Evolutionary conservation across 352 stramenopile genomes (phyloP).

Genomic region (Globisporangium paroecandrum): DNA sequence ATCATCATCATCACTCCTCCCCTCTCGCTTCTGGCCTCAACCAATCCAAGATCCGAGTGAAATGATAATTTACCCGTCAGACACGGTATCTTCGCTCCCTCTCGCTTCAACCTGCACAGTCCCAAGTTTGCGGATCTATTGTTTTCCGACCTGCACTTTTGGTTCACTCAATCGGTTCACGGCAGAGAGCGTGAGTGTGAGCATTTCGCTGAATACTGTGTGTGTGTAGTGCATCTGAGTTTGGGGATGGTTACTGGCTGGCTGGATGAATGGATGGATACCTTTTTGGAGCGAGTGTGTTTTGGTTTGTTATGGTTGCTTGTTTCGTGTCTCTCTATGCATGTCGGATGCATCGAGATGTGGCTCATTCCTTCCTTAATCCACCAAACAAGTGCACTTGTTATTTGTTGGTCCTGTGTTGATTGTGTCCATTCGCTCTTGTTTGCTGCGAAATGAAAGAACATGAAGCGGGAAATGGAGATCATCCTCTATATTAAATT

Average conservation of each 20-base stretch:
- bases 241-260: neutral
- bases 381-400: neutral
- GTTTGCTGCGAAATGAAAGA: neutral
- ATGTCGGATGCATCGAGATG: neutral
- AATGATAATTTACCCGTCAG: neutral
- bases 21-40: neutral
- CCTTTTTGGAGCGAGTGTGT: neutral
- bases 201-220: neutral
- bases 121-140: constrained; percentile 3
- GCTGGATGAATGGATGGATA: neutral
- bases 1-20: neutral
- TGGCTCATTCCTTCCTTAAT: neutral
- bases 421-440: neutral
- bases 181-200: neutral
- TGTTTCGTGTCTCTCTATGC: neutral
- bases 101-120: constrained; percentile 2
- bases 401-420: neutral
- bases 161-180: neutral
- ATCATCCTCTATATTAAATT: neutral
- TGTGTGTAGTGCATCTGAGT: neutral
- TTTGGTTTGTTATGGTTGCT: neutral
- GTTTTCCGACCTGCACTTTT: constrained; percentile 2
- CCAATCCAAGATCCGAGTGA: neutral
- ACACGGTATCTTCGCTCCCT: constrained; percentile 4
- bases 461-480: neutral